These are phyloP conservation scores for Pseudisothecium myosuroides DNA, from an alignment of 225 moss, liverwort and hornwort species.

Conservation along the genomic window DNA sequence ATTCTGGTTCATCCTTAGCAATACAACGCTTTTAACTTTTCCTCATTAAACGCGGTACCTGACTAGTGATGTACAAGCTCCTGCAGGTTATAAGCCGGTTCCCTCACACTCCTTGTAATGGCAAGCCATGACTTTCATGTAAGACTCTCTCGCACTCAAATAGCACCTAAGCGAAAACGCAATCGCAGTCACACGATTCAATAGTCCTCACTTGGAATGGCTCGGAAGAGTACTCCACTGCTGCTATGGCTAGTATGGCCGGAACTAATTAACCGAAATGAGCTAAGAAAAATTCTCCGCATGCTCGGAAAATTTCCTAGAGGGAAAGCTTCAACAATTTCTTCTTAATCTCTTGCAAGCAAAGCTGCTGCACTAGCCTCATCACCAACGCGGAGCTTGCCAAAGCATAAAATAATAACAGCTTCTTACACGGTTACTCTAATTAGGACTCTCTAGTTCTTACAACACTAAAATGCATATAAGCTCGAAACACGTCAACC, in stretches of 20 bases:
- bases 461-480: neutral
- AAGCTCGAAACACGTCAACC: neutral
- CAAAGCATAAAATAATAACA: neutral
- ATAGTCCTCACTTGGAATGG: neutral
- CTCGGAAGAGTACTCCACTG: neutral
- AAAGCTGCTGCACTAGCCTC: neutral
- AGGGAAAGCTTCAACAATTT: neutral
- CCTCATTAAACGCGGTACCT: constrained; percentile 23
- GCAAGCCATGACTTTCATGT: constrained; percentile 16
- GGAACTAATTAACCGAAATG: neutral
- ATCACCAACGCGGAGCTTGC: neutral
- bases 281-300: neutral
- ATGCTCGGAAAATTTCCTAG: neutral
- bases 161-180: neutral
- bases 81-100: constrained; percentile 24
- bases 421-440: neutral
- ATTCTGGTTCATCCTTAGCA: constrained; percentile 9
- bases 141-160: neutral
- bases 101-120: neutral
- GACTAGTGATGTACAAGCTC: constrained; percentile 27
- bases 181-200: constrained; percentile 19
- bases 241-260: neutral
- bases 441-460: neutral
- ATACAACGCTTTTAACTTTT: constrained; percentile 11
- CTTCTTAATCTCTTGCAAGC: neutral